phyloP scores from a whole-genome alignment of 2,329 filamentous ascomycete genomes.

The Penicillium sp. region DNA sequence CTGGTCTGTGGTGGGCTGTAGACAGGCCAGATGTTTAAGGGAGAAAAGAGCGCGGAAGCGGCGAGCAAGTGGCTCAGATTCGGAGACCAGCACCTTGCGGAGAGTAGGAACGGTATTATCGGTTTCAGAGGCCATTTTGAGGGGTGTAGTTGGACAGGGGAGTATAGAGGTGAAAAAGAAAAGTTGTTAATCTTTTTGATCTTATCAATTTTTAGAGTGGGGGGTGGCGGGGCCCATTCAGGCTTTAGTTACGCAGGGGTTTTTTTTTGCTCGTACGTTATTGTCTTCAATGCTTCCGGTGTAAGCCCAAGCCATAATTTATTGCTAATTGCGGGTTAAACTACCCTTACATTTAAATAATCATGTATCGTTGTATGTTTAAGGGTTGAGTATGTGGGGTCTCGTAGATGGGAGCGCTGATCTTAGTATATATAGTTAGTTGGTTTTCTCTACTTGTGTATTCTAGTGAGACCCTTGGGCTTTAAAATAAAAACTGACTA shows the following conservation, averaged over 20 bases:
- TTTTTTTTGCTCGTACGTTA: constrained; percentile 8
- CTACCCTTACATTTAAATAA: background rate
- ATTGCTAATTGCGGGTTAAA: background rate
- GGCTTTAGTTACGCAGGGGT: background rate
- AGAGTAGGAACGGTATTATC: constrained; percentile 44
- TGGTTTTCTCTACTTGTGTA: background rate
- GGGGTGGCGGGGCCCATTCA: constrained; percentile 34
- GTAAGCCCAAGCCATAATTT: background rate
- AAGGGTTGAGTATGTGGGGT: background rate
- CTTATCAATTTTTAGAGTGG: constrained; percentile 44
- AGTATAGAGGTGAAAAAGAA: constrained; percentile 9
- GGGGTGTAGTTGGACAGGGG: background rate
- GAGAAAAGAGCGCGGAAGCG: constrained; percentile 97
- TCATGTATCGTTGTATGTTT: background rate
- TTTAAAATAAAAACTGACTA: background rate
- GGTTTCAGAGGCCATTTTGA: constrained; percentile 35
- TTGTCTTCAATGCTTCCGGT: background rate
- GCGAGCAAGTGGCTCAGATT: constrained; percentile 76
- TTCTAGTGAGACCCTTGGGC: background rate
- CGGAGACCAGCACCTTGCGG: constrained; percentile 74
- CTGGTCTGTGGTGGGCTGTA: constrained; percentile 57
- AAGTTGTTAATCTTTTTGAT: constrained; percentile 32
- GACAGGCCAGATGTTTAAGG: constrained; percentile 85
- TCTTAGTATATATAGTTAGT: background rate
- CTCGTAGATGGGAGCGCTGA: background rate